These are phyloP conservation scores for Hemisphaericaspora xylofermentans DNA, from an alignment of 1,139 yeast genomes.

Conservation along the genomic window DNA sequence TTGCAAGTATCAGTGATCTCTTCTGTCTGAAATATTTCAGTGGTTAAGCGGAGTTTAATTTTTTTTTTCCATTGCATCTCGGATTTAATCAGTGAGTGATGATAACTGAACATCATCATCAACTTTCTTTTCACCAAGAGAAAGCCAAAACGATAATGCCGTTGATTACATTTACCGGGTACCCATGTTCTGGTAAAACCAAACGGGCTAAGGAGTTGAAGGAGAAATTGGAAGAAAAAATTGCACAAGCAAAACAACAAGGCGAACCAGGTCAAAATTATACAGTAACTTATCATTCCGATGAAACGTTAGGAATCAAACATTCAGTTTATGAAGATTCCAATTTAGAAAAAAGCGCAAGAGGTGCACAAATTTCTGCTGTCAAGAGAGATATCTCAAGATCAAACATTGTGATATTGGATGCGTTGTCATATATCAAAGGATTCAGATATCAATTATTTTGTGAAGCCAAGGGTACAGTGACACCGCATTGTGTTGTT, in stretches of 20 bases:
- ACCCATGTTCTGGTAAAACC: conserved; percentile 83
- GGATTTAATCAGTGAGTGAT: too few relatives aligned
- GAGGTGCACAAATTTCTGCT: conserved; percentile 86
- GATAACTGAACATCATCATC: not conserved
- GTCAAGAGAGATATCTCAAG: conserved; percentile 78
- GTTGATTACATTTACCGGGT: conserved; percentile 76
- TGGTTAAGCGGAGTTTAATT: too few relatives aligned
- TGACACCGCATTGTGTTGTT: conserved; percentile 80
- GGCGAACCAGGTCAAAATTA: conserved; percentile 51
- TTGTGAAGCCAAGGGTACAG: conserved; percentile 85
- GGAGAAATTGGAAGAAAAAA: conserved; percentile 46
- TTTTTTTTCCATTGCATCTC: too few relatives aligned
- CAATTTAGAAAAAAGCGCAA: conserved; percentile 69
- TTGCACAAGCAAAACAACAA: conserved; percentile 34
- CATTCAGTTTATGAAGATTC: conserved; percentile 71
- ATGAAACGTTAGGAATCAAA: conserved; percentile 71
- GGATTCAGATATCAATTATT: conserved; percentile 93
- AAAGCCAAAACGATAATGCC: conserved; percentile 57
- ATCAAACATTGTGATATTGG: conserved; percentile 74
- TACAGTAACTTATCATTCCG: conserved; percentile 69
- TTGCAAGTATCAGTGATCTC: too few relatives aligned
- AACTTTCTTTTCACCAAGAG: not conserved
- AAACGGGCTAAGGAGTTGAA: conserved; percentile 63
- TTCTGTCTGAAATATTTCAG: too few relatives aligned
- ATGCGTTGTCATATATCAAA: conserved; percentile 85